Evolutionary conservation across 139 green algal genomes (phyloP).

Genomic region (Raphidocelis subcapitata): DNA sequence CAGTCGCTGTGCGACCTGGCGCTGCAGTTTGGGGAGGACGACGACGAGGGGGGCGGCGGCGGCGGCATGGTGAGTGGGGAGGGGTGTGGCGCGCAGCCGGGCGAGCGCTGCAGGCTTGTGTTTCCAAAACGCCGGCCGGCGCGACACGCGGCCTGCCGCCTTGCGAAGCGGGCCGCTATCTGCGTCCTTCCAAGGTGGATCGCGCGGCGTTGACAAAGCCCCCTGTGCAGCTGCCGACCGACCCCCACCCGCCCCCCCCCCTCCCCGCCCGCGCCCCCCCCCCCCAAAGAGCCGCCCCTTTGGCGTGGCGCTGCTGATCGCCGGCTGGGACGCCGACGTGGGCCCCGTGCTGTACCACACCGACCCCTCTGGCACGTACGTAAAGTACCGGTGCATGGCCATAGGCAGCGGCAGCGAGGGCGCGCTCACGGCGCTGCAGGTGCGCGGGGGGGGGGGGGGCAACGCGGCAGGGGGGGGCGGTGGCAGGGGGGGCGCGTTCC

Average conservation of each 20-base stretch:
- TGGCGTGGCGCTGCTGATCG: slow-evolving; percentile 96
- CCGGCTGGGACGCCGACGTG: slow-evolving; percentile 80
- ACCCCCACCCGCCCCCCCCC: too few species aligned
- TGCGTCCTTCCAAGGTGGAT: too few species aligned
- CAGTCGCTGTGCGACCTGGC: slow-evolving; percentile 95
- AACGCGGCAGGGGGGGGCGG: too few species aligned
- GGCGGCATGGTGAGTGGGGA: slow-evolving; percentile 62
- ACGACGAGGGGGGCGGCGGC: slow-evolving; percentile 81
- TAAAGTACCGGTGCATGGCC: slow-evolving; percentile 89
- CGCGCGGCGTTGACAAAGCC: too few species aligned
- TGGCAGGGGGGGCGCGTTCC: too few species aligned
- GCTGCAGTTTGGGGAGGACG: slow-evolving; percentile 94
- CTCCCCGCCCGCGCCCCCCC: neutral
- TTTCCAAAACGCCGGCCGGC: too few species aligned
- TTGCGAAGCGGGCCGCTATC: too few species aligned
- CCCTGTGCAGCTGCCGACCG: too few species aligned
- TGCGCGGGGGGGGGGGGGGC: too few species aligned
- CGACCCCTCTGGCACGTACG: slow-evolving; percentile 94
- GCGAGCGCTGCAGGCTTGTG: neutral
- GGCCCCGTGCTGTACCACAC: slow-evolving; percentile 92
- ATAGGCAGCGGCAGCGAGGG: slow-evolving; percentile 96
- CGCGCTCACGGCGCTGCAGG: slow-evolving; percentile 22
- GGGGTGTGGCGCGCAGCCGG: neutral
- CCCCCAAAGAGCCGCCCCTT: slow-evolving; percentile 89
- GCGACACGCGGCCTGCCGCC: too few species aligned